Evolutionary conservation across 179 eudicot genomes (phyloP), one percentile per base, ranked within the genome.

Genomic region (Dionaea muscipula): DNA sequence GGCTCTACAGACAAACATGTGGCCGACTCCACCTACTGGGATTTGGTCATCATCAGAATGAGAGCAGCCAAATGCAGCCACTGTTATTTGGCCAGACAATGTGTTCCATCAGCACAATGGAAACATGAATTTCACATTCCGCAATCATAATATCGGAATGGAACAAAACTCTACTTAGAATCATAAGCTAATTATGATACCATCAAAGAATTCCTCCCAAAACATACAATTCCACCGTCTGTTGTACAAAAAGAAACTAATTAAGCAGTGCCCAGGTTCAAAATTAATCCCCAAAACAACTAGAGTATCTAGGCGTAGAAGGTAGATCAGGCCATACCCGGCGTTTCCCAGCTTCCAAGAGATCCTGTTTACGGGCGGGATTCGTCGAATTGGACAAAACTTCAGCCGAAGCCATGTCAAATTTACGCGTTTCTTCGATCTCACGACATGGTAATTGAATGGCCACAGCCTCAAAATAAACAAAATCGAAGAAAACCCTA

Each of bases 271-370:
- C 17, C 33, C 35, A 26, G 25, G 35, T 49, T 49, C 17, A 13
- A 26, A 25, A n/a, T 22, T 17, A 0, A 52, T 47, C 28, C 52
- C 52, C 8, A 25, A 40, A 16, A 24, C 6, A 15, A 17, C 56
- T 36, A 9, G 16, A 19, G 2, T 14, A 54, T 13, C 7, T 25
- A 19, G 21, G n/a, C 21, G 9, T n/a, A 38, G 17, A 22, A 56
- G 47, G 55, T 23, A 4, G 45, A 65, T 9, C 7, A 51, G 49
- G 12, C 9, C 61, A 55, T 72, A 88, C 96, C 91, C 69, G 59
- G 13, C 77, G 85, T 55, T 66, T 82, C 15, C 96, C 96, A 72
- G 96, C 96, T 74, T 78, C 85, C 79, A 83, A 70, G 64, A 75
- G 80, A 76, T 75, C 81, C 53, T 84, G 72, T 67, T 85, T 88